phyloP scores from a whole-genome alignment of 108 stramenopile species.

The Nitzschia sp. region DNA sequence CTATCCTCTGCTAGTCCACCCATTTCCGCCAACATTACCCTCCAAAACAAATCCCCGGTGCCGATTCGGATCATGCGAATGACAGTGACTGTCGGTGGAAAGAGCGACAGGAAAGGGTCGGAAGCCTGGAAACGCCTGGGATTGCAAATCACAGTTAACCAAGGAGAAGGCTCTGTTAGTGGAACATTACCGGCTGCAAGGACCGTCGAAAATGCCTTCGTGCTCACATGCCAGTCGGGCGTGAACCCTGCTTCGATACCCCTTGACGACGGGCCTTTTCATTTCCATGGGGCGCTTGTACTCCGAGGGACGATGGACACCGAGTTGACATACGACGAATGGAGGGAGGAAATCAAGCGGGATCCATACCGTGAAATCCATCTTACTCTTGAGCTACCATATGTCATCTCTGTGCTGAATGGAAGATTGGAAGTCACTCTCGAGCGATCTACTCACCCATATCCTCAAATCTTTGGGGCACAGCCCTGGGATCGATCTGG shows the following conservation, averaged over 20 bases:
- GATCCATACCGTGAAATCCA: constrained; percentile 26
- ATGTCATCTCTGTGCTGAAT: constrained; percentile 24
- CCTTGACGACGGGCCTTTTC: not conserved
- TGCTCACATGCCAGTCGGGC: not conserved
- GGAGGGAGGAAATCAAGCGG: constrained; percentile 20
- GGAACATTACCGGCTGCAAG: not conserved
- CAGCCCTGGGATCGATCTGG: constrained; percentile 26
- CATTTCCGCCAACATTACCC: constrained; percentile 23
- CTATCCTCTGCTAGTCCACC: constrained; percentile 41
- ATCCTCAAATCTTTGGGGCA: constrained; percentile 27
- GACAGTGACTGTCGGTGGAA: constrained; percentile 8
- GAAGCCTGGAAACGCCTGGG: not conserved
- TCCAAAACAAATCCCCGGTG: constrained; percentile 38
- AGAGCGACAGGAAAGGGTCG: not conserved
- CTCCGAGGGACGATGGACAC: constrained; percentile 37
- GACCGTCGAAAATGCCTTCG: not conserved
- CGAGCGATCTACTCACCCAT: constrained; percentile 37
- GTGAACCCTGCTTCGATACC: not conserved
- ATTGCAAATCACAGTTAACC: not conserved
- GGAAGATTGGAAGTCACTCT: constrained; percentile 36
- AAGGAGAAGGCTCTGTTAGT: not conserved
- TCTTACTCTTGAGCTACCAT: constrained; percentile 42
- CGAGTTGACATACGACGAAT: constrained; percentile 22
- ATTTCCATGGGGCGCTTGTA: constrained; percentile 22
- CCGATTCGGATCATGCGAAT: constrained; percentile 48